Conservation (phyloP, 768 basidiomycete genomes). For the Austroboletus festivus region DNA sequence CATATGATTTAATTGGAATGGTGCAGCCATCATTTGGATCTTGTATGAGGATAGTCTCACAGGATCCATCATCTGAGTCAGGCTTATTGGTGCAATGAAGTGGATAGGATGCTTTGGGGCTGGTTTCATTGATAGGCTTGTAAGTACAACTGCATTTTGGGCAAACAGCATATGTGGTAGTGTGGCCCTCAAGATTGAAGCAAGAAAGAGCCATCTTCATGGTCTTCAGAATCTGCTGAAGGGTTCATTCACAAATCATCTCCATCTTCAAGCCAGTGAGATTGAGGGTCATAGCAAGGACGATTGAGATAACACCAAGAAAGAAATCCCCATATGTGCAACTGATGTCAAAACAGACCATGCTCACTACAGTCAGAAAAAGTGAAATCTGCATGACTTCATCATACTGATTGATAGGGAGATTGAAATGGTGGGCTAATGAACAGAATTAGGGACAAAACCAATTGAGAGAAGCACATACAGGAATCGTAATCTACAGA, state of each 20-base stretch:
- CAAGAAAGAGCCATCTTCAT: not conserved
- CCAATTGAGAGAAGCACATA: no score
- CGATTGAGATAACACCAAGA: no score
- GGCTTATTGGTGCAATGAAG: not conserved
- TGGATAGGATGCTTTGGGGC: not conserved
- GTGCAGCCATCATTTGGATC: not conserved
- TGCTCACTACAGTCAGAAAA: not conserved
- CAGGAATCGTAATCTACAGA: no score
- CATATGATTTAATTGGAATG: constrained; percentile 2
- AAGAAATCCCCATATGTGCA: no score
- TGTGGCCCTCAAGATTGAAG: not conserved
- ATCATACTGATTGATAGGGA: not conserved
- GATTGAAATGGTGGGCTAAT: constrained; percentile 8
- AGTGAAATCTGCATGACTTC: not conserved
- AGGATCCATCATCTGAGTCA: not conserved
- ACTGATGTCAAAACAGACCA: not conserved
- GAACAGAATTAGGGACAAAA: no score
- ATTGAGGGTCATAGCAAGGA: no score
- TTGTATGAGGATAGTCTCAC: not conserved
- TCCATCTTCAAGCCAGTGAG: no score
- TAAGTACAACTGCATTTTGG: not conserved
- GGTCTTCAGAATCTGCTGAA: no score
- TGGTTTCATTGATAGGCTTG: not conserved
- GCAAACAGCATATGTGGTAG: not conserved
- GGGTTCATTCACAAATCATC: no score